These are phyloP conservation scores for Taiozyma sp. DNA, from an alignment of 1,139 yeast species.

Conservation along the genomic window DNA sequence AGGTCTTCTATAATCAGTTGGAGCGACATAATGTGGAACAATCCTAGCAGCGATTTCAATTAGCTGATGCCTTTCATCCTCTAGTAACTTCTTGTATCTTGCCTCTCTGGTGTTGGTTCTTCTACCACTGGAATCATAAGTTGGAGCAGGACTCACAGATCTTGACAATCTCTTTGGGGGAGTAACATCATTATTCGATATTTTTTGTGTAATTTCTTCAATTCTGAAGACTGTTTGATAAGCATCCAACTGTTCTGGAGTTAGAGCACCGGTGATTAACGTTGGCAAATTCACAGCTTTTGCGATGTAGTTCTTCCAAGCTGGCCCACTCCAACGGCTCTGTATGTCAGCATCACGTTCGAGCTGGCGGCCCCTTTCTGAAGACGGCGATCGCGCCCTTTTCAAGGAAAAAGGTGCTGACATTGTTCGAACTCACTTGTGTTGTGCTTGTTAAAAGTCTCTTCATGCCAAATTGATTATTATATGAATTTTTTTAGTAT, in stretches of 20 bases:
- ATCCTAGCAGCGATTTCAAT: constrained; percentile 69
- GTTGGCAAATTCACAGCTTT: constrained; percentile 31
- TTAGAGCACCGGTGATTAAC: constrained; percentile 46
- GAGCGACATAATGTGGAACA: constrained; percentile 80
- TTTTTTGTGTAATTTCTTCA: constrained; percentile 69
- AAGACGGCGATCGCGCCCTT: constrained; percentile 11
- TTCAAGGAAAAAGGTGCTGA: background rate
- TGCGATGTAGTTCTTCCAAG: constrained; percentile 9
- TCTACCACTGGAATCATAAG: constrained; percentile 77
- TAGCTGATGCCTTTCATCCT: constrained; percentile 73
- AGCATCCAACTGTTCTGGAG: constrained; percentile 84
- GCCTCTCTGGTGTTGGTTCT: constrained; percentile 81
- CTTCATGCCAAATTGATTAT: background rate
- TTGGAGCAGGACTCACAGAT: constrained; percentile 93
- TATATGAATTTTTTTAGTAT: background rate
- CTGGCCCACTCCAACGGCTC: constrained; percentile 28
- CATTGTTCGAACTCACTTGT: background rate
- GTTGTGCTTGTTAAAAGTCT: background rate
- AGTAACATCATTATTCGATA: constrained; percentile 40
- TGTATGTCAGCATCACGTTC: background rate
- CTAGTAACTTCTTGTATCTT: constrained; percentile 56
- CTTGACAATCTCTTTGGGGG: constrained; percentile 34
- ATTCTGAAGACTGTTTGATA: constrained; percentile 72
- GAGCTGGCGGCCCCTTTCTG: background rate
- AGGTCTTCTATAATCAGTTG: constrained; percentile 69